Conservation (phyloP, 2,329 filamentous ascomycete genomes). For the Diaporthe sp. region DNA sequence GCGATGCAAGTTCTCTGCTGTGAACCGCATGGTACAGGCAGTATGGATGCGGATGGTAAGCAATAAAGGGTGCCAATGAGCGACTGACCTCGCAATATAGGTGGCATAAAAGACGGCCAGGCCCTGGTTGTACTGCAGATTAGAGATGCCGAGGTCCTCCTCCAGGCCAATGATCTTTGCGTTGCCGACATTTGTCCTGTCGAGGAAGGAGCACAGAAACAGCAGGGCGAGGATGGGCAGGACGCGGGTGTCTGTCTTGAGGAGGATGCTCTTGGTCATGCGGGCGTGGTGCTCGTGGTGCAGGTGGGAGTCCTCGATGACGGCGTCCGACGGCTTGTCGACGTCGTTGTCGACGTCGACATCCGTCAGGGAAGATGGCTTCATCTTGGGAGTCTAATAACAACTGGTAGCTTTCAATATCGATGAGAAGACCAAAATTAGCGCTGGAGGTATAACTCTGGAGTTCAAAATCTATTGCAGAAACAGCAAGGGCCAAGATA, state of each 20-base stretch:
- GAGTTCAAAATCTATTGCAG: neutral
- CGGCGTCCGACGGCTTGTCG: slow-evolving; percentile 43
- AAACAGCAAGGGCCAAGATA: neutral
- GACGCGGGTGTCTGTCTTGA: slow-evolving; percentile 61
- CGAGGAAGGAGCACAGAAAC: slow-evolving; percentile 75
- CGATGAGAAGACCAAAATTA: too few species aligned
- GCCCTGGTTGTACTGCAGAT: slow-evolving; percentile 74
- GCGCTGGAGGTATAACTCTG: neutral
- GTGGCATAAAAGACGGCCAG: slow-evolving; percentile 76
- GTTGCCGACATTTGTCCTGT: slow-evolving; percentile 81
- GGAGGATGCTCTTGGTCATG: slow-evolving; percentile 46
- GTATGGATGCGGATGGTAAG: too few species aligned
- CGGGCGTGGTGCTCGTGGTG: slow-evolving; percentile 37
- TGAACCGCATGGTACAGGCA: neutral
- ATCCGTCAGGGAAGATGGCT: slow-evolving; percentile 16
- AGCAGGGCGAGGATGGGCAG: slow-evolving; percentile 74
- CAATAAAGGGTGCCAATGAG: neutral
- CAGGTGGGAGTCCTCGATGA: slow-evolving; percentile 41
- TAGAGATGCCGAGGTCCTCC: slow-evolving; percentile 67
- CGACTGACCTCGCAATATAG: slow-evolving; percentile 68
- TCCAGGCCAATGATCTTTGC: slow-evolving; percentile 76
- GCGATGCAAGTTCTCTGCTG: fast-evolving
- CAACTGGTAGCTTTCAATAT: neutral
- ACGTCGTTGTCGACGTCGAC: slow-evolving; percentile 29
- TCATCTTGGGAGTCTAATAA: slow-evolving; percentile 12